Conservation (phyloP, 2,329 filamentous ascomycete genomes). For the Penicillium brevicompactum region DNA sequence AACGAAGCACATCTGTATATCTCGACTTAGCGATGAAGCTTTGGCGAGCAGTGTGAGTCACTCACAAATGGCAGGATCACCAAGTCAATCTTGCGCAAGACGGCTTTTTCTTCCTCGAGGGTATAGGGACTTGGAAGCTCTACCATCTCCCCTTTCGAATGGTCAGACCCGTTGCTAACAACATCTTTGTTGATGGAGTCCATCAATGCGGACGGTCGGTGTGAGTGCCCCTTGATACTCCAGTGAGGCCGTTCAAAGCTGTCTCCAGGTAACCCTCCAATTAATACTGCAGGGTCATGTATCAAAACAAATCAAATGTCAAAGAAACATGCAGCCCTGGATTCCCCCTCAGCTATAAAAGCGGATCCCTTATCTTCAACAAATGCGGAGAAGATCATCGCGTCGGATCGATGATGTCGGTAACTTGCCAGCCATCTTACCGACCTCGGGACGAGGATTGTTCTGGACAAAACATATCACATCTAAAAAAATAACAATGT, state of each 20-base stretch:
- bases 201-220: slow-evolving; percentile 3
- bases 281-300: neutral
- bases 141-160: slow-evolving; percentile 6
- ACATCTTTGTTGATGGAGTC: slow-evolving; percentile 2
- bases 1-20: slow-evolving; percentile 43
- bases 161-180: neutral
- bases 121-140: slow-evolving; percentile 11
- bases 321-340: neutral
- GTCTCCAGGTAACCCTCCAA: neutral
- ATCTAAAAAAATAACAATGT: too few species aligned
- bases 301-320: neutral
- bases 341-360: neutral
- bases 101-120: slow-evolving; percentile 18
- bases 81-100: slow-evolving; percentile 21
- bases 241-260: neutral
- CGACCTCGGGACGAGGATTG: neutral
- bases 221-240: neutral
- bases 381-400: slow-evolving; percentile 15
- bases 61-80: slow-evolving; percentile 23
- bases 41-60: neutral
- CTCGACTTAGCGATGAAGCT: neutral
- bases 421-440: slow-evolving; percentile 15
- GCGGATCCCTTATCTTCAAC: neutral
- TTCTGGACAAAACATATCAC: too few species aligned
- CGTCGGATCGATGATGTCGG: slow-evolving; percentile 14